Evolutionary conservation across 768 basidiomycete genomes (phyloP), one percentile per base, ranked within the genome.

Genomic region (Suillus cothurnatus): DNA sequence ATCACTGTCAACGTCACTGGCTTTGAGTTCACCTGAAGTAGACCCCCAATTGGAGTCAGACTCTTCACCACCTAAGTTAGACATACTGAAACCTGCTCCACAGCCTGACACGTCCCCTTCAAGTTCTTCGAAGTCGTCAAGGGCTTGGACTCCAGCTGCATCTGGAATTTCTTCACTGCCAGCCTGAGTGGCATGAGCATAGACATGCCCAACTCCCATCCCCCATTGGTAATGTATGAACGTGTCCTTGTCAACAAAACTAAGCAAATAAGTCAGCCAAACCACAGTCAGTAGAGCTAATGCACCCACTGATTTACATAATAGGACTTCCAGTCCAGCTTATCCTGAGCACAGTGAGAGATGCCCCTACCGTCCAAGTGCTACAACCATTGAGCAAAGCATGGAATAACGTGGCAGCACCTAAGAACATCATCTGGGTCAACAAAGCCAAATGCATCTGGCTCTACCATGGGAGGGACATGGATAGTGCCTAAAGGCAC

Each of bases 221-320:
- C 66, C 62, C 62, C 56, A 66, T 6, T 67, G 59, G 38, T 67
- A 67, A 1, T 23, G 49, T 32, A 67, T 31, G 3, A 64, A 39
- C 49, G 55, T 64, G 23, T 64, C 63, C 1, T 31, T 19, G 36
- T 67, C 66, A 7, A 67, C 41, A 38, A 67, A 67, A 9, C 63
- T 67, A 21, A 17, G 36, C 34, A 7, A 9, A 5, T 34, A 9
- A 7, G 34, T 34, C 34, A 34, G 34, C 6, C 6, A 34, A 34
- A 34, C 34, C 9, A 7, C 34, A 34, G 34, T 34, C 32, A 34
- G 34, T 34, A 34, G 34, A 34, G 34, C 6, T 34, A 9, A 7
- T 34, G n/a, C n/a, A n/a, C 67, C 61, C n/a, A n/a, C n/a, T n/a
- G 0, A 41, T 68, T 68, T n/a, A 68, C 26, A 63, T 68, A 68